Evolutionary conservation across 1,284 basidiomycete species (phyloP), one percentile per base, ranked within the genome.

Genomic region (Cutaneotrichosporon curvatum): DNA sequence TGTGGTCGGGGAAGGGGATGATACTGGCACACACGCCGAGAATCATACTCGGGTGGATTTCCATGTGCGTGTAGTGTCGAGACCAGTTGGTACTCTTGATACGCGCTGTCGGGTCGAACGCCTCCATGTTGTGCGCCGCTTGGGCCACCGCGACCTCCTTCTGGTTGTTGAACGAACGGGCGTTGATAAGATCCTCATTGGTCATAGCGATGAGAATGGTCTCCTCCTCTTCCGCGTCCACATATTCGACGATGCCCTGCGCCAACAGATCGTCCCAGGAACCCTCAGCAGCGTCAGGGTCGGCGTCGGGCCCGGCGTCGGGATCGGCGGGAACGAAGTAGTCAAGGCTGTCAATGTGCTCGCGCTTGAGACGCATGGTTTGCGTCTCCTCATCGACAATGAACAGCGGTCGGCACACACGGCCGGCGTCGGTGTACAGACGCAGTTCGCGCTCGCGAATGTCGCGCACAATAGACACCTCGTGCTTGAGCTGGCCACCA

Each of bases 131-230:
- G 61, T 70, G 68, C 55, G 81, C 60, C 82, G 72, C 59, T 40
- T 60, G 61, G 42, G 85, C 76, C 14, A 43, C 42, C 16, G 60
- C 60, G 25, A 70, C 50, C 42, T 66, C 61, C 25, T 61, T 54
- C 25, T 55, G 60, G 22, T 58, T 58, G 9, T 46, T 36, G 49
- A 57, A 58, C 19, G 30, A 53, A 14, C 61, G 49, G 6, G 87
- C 87, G 53, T 81, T 83, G 69, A 95, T 89, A 48, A 99, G 73
- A 68, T 98, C 95, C 61, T 96, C 89, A 1, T 88, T 84, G 3
- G 87, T 90, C 95, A 99, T 99, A 56, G 88, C 91, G 58, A 99
- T 99, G 85, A 98, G 90, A 46, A 95, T 91, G 1, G 94, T 96
- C 73, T 99, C 95, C 73, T 99, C 94, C 72, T 99, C 95, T 68